These are phyloP conservation scores for Sugiyamaella xylanicola DNA, from an alignment of 1,139 yeast genomes.

Conservation along the genomic window DNA sequence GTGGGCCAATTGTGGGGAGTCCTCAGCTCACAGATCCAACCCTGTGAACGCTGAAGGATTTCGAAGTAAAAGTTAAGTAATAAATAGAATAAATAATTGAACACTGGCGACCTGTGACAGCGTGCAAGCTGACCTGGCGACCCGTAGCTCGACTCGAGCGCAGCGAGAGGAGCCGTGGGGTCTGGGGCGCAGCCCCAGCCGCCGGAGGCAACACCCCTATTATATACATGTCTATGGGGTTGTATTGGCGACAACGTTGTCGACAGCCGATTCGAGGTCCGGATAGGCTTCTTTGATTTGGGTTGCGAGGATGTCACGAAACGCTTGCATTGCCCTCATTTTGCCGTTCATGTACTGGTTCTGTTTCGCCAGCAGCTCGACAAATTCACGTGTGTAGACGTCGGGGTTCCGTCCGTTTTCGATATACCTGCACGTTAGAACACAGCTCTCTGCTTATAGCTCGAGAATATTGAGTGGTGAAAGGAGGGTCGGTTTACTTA, in stretches of 20 bases:
- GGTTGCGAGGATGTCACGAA: constrained; percentile 64
- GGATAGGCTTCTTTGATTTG: constrained; percentile 79
- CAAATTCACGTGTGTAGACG: constrained; percentile 92
- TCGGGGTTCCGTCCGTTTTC: constrained; percentile 98
- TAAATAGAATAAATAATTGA: too few relatives aligned
- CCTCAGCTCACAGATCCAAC: too few relatives aligned
- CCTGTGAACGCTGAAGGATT: too few relatives aligned
- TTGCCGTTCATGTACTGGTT: constrained; percentile 89
- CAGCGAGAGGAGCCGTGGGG: not conserved
- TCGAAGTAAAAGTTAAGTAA: too few relatives aligned
- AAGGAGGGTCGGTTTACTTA: constrained; percentile 11
- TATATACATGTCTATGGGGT: too few relatives aligned
- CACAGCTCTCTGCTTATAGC: not conserved
- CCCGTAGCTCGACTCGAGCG: not conserved
- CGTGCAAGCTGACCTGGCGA: too few relatives aligned
- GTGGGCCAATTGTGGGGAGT: not conserved
- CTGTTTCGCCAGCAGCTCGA: constrained; percentile 84
- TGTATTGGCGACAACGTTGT: constrained; percentile 46
- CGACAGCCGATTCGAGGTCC: constrained; percentile 58
- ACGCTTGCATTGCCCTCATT: constrained; percentile 46
- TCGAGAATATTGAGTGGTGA: not conserved
- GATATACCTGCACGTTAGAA: constrained; percentile 48
- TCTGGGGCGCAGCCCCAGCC: not conserved
- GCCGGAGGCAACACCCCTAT: not conserved
- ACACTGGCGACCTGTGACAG: too few relatives aligned